These are phyloP conservation scores for Sequoia sempervirens DNA, from an alignment of 75 land plant genomes.

Conservation along the genomic window DNA sequence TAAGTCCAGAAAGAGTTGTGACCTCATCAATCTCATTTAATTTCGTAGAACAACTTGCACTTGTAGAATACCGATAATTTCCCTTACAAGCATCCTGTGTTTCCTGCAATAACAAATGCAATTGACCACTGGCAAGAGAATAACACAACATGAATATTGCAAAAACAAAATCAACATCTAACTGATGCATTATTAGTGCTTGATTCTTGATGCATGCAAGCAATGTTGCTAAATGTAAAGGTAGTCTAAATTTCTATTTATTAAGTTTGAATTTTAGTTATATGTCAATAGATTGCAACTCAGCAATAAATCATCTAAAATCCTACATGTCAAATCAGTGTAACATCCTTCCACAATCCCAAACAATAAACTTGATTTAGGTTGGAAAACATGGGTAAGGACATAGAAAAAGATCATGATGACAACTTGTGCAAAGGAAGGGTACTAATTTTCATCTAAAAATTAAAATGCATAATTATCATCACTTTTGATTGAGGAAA, in stretches of 20 bases:
- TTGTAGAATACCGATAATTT: conserved; percentile 47
- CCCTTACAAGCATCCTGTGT: conserved; percentile 49
- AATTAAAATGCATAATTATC: neutral
- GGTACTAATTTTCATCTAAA: neutral
- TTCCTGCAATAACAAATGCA: conserved; percentile 34
- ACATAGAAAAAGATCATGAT: neutral
- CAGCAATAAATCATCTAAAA: neutral
- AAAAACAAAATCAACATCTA: neutral
- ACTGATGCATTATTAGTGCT: neutral
- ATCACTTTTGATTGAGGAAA: neutral
- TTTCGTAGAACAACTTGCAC: conserved; percentile 26
- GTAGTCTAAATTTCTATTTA: neutral
- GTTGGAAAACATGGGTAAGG: neutral
- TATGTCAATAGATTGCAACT: neutral
- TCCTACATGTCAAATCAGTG: neutral
- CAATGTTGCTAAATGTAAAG: neutral
- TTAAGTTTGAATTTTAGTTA: neutral
- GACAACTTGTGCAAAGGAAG: neutral
- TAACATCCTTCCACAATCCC: neutral
- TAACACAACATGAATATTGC: conserved; percentile 8
- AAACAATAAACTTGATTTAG: neutral
- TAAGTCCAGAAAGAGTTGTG: neutral
- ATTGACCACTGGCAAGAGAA: neutral
- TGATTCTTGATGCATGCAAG: conserved; percentile 24
- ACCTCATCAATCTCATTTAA: conserved; percentile 50